These are phyloP conservation scores for Colletotrichum melonis DNA, from an alignment of 2,329 filamentous ascomycete genomes.

Conservation along the genomic window DNA sequence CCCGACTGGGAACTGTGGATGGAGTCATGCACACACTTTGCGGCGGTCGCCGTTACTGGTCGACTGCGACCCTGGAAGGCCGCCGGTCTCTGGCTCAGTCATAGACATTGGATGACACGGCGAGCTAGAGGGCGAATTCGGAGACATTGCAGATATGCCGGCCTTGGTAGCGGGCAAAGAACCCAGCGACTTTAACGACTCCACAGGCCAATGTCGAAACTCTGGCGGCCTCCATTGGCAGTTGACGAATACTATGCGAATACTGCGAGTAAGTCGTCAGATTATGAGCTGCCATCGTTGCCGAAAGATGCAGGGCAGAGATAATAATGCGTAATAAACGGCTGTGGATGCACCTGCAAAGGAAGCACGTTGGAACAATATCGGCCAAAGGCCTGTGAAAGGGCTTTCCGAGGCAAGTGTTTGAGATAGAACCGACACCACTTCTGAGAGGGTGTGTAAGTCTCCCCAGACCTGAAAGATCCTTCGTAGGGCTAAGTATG, in stretches of 20 bases:
- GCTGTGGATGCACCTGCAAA: not conserved
- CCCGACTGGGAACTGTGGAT: constrained; percentile 17
- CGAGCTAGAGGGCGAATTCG: constrained; percentile 24
- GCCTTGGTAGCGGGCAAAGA: constrained; percentile 3
- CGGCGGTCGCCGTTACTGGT: constrained; percentile 16
- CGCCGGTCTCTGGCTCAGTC: not conserved
- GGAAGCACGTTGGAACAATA: constrained; percentile 4
- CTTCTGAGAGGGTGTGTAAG: constrained; percentile 25
- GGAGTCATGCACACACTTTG: constrained; percentile 33
- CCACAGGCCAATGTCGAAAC: constrained; percentile 13
- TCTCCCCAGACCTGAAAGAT: not conserved
- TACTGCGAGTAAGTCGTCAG: constrained; percentile 18
- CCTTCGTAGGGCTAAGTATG: constrained; percentile 4
- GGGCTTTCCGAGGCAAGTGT: constrained; percentile 14
- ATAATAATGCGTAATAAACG: not conserved
- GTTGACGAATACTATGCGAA: not conserved
- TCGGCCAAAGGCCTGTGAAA: constrained; percentile 13
- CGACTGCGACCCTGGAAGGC: constrained; percentile 22
- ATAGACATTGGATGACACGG: constrained; percentile 12
- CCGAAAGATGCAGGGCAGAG: constrained; percentile 10
- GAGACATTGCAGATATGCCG: constrained; percentile 25
- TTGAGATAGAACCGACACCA: constrained; percentile 22
- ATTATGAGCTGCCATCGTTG: constrained; percentile 4
- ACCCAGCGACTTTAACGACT: constrained; percentile 1
- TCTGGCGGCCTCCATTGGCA: constrained; percentile 29